Percentiles rank a stretch among this genome's conserved stretches.
These are phyloP conservation scores for Raphanus raphanistrum DNA, from an alignment of 345 rosid genomes.

Conservation along the genomic window DNA sequence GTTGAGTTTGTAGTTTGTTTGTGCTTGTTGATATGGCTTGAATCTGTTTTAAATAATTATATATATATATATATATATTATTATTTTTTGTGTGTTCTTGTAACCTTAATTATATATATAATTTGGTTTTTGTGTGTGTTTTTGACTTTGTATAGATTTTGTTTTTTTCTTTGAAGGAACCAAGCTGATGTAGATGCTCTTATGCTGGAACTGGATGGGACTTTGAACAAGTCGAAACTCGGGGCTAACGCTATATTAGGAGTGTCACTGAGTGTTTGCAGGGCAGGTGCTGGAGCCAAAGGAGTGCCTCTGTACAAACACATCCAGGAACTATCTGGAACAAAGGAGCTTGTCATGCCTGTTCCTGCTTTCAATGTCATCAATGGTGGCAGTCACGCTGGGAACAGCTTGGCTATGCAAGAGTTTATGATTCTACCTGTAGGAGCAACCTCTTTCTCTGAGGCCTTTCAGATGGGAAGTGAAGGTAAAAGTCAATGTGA, in stretches of 20 bases:
- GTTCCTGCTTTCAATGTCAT: conserved; percentile 97
- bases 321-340: conserved; percentile 82
- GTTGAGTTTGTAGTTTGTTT: neutral
- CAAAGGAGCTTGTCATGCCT: conserved; percentile 95
- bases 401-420: conserved; percentile 98
- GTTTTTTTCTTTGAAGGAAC: conserved; percentile 47
- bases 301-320: conserved; percentile 89
- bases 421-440: conserved; percentile 97
- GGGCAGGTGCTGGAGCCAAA: conserved; percentile 97
- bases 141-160: too few species aligned
- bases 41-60: too few species aligned
- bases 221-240: conserved; percentile 77
- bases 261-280: conserved; percentile 86
- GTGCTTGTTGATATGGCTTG: neutral
- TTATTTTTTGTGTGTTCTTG: too few species aligned
- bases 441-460: conserved; percentile 81
- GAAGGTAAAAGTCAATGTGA: conserved; percentile 55
- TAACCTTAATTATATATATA: too few species aligned
- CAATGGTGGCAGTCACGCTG: conserved; percentile 97
- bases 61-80: too few species aligned
- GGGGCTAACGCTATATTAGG: conserved; percentile 98
- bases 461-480: conserved; percentile 93
- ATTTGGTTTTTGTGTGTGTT: too few species aligned
- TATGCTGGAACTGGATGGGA: conserved; percentile 90
- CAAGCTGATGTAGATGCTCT: conserved; percentile 86